A percentile compares a stretch with the other conserved stretches of the same genome.
phyloP scores from a whole-genome alignment of 2,329 filamentous ascomycete species.

The Penicillium sp. region DNA sequence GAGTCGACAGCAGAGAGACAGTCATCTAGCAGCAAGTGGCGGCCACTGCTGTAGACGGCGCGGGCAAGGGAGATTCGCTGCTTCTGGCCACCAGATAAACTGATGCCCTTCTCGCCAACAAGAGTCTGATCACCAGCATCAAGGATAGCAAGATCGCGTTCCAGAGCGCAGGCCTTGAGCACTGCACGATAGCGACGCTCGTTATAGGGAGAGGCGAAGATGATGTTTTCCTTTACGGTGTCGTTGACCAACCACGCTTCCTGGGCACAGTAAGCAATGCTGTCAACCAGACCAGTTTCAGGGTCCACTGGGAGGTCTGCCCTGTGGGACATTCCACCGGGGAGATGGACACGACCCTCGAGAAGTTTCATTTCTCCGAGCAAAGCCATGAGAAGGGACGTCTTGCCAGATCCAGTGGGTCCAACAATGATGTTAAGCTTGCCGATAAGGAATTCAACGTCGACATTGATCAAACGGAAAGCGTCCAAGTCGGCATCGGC shows the following conservation, averaged over 20 bases:
- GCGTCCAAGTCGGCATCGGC: constrained; percentile 67
- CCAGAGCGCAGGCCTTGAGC: constrained; percentile 83
- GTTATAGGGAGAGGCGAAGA: constrained; percentile 81
- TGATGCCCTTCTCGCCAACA: constrained; percentile 96
- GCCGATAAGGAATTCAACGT: constrained; percentile 79
- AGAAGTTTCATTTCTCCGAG: constrained; percentile 93
- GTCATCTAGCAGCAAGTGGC: constrained; percentile 88
- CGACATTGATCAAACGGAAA: constrained; percentile 79
- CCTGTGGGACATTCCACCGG: constrained; percentile 73
- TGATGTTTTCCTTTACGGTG: constrained; percentile 91
- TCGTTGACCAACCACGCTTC: constrained; percentile 96
- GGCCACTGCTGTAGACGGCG: constrained; percentile 92
- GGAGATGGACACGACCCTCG: constrained; percentile 77
- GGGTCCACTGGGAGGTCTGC: constrained; percentile 81
- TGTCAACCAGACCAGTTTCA: constrained; percentile 83
- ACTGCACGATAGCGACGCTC: constrained; percentile 83
- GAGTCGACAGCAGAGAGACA: constrained; percentile 96
- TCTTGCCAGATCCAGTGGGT: constrained; percentile 92
- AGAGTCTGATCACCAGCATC: constrained; percentile 90
- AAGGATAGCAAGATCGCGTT: constrained; percentile 87
- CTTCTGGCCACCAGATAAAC: constrained; percentile 94
- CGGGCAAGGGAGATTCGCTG: constrained; percentile 96
- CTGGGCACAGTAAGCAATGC: constrained; percentile 93
- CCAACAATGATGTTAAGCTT: constrained; percentile 91
- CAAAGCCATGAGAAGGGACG: constrained; percentile 90